A percentile compares a stretch with the other conserved stretches of the same genome.
Conservation (phyloP, 2,329 filamentous ascomycete species). For the Penicillium sp. region DNA sequence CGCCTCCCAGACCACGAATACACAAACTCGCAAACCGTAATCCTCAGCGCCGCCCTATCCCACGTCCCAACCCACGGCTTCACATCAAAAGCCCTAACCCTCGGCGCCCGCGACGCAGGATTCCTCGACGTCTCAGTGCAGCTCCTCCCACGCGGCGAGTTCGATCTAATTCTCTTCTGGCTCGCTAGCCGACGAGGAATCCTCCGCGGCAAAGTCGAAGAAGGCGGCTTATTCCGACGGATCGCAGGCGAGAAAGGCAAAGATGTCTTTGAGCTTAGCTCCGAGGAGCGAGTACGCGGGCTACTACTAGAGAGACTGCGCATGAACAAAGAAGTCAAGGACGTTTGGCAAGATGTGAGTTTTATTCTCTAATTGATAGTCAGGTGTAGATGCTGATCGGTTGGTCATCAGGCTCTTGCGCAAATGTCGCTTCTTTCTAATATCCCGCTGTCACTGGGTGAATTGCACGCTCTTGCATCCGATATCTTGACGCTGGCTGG, state of each 20-base stretch:
- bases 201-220: conserved; percentile 39
- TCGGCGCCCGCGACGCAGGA: conserved; percentile 80
- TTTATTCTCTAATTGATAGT: background rate
- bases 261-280: conserved; percentile 39
- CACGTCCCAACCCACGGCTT: conserved; percentile 85
- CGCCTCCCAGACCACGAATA: conserved; percentile 60
- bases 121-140: conserved; percentile 86
- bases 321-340: conserved; percentile 71
- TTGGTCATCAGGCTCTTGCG: conserved; percentile 68
- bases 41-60: conserved; percentile 76
- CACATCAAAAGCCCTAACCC: conserved; percentile 68
- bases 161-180: conserved; percentile 68
- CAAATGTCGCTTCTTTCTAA: conserved; percentile 85
- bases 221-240: conserved; percentile 27
- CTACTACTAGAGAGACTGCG: conserved; percentile 76
- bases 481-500: conserved; percentile 89
- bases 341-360: conserved; percentile 82
- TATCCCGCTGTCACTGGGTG: conserved; percentile 72
- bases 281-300: conserved; percentile 67
- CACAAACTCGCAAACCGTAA: conserved; percentile 66
- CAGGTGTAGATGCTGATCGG: conserved; percentile 10
- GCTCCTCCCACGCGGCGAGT: conserved; percentile 75
- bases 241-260: conserved; percentile 10
- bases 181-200: conserved; percentile 43
- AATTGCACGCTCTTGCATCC: conserved; percentile 81